Base-by-base conservation (phyloP, 2,329 filamentous ascomycete species). In the Aspergillus pseudonomiae region DNA sequence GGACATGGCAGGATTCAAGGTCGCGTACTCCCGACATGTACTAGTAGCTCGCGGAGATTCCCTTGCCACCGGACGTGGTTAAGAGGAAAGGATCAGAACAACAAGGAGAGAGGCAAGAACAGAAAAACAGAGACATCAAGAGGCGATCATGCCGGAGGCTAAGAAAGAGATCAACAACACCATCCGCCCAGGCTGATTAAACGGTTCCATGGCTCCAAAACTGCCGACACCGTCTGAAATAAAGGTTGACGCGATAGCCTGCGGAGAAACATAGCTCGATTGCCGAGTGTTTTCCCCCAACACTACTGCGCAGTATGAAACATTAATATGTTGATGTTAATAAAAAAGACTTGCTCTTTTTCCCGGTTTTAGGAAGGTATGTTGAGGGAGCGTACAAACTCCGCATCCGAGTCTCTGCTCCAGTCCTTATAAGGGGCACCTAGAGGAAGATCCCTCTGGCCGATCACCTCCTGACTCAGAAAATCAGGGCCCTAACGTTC, bases 391-490 rank as follows among this genome's bases (percentile, higher is more conserved):
- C 5, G 34, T 6, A 36, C 34, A 36, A 5, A 16, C 34, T 16
- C 4, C 16, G n/a, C 39, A 0, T 9, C 39, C 3, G 1, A 41
- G 16, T n/a, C 39, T 41, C 39, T 36, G 34, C 34, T 36, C 34
- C 4, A 36, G 12, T 36, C 34, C 21, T 24, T 24, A 24, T 16
- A 53, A 53, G 26, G 30, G 50, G 26, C 28, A 34, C 28, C 16
- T 14, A 11, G 19, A 34, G 26, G 30, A 41, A 41, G 39, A 46
- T 48, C 30, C 32, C 46, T 14, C 9, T 6, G 12, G 55, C 14
- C 28, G 55, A 57, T 57, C 55, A n/a, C 34, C 55, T 45, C 41
- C 56, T 58, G 56, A 46, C 56, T 58, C 28, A 46, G 56, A 58
- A 39, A 32, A 36, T 32, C 56, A 30, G 2, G 30, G 50, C 3